Percentiles rank a stretch among this genome's conserved stretches.
These are phyloP conservation scores for Musa beccarii DNA, from an alignment of 176 grass and related monocot species.

Conservation along the genomic window DNA sequence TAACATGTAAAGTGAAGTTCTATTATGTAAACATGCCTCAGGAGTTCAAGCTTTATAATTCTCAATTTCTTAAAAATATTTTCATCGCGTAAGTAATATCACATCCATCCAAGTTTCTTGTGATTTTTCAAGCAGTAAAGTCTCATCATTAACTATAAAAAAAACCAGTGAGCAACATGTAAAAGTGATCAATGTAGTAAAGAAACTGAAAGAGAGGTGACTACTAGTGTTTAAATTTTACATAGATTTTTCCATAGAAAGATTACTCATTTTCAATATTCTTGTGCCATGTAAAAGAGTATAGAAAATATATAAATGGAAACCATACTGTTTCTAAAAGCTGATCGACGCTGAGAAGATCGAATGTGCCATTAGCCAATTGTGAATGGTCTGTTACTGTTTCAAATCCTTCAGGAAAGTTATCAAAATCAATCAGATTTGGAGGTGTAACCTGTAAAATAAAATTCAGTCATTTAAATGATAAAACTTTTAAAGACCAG, in stretches of 20 bases:
- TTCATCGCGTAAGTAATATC: too few species aligned
- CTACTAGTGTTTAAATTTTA: not conserved
- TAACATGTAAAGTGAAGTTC: too few species aligned
- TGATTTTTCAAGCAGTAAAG: too few species aligned
- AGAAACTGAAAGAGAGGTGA: not conserved
- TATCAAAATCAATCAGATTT: constrained; percentile 51
- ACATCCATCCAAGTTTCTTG: too few species aligned
- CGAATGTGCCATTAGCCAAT: constrained; percentile 26
- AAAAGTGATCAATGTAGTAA: not conserved
- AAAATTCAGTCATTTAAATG: constrained; percentile 11
- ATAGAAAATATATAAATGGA: constrained; percentile 3
- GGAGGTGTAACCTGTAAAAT: constrained; percentile 43
- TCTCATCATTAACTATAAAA: too few species aligned
- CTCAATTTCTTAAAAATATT: too few species aligned
- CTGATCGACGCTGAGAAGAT: constrained; percentile 79
- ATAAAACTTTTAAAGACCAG: constrained; percentile 9
- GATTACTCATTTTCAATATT: not conserved
- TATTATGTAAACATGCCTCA: too few species aligned
- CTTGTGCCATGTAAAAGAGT: not conserved
- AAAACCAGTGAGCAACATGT: too few species aligned
- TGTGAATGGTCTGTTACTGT: constrained; percentile 30
- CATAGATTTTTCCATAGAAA: not conserved
- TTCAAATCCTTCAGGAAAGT: constrained; percentile 69
- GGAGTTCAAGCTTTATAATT: too few species aligned
- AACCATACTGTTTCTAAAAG: constrained; percentile 78